Base-by-base conservation (phyloP, 225 moss, liverwort and hornwort genomes). In the Straminergon stramineum region DNA sequence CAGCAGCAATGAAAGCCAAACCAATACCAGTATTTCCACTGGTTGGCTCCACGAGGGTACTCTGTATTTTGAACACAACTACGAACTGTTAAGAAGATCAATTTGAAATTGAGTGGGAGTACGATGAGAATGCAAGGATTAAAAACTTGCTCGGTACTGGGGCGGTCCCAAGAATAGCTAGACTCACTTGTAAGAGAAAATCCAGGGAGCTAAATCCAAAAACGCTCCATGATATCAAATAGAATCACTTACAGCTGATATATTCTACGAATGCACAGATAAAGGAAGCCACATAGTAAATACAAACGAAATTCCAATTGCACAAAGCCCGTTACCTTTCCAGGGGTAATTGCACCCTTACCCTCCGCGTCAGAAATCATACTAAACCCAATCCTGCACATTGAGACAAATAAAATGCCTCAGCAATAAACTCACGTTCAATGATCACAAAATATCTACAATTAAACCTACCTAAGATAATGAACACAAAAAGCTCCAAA, bases 11-110 rank as follows among this genome's bases (percentile, higher is more conserved):
- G 91, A 99, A 99, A 64, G 99, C 99, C 89, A 99, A 94, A 67
- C 99, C 99, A 67, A 99, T 99, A 75, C 99, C 99, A 28, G 99
- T 99, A 79, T 99, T 99, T 79, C 99, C 99, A 91, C 99, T 99
- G 64, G 99, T 99, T 88, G 99, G 99, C 93, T 99, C 99, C 88
- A 99, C 99, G 82, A 99, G 93, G 85, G 96, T 92, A 87, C 96
- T 97, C 99, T 99, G 95, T 84, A 90, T 76, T 85, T 45, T 26
- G 5, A 88, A 34, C 41, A 64, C 57, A 62, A 85, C 51, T 83
- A 45, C 26, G 10, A 87, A 20, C 39, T 79, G 55, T 63, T 88
- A 53, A 79, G 48, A 65, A 6, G 43, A 73, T 24, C n/a, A 87
- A 78, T 19, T 77, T 87, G 34, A 52, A 84, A 57, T 30, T 65